These are phyloP conservation scores for Sclerotinia trifoliorum DNA, from an alignment of 2,329 filamentous ascomycete species.

Conservation along the genomic window DNA sequence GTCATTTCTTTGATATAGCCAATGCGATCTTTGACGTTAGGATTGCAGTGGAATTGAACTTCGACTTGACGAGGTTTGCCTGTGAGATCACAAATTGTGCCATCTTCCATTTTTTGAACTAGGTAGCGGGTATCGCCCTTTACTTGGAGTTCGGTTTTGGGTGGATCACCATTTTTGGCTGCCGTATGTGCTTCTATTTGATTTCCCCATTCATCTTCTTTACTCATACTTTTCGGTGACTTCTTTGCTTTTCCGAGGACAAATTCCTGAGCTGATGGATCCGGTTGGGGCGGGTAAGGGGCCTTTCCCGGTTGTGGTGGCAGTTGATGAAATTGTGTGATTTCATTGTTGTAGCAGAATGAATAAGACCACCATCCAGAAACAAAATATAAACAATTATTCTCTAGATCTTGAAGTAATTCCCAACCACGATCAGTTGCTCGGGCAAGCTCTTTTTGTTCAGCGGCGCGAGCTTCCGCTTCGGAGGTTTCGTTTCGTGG, in stretches of 20 bases:
- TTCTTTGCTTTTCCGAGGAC: conserved; percentile 57
- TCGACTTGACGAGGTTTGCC: conserved; percentile 67
- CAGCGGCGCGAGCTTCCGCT: conserved; percentile 53
- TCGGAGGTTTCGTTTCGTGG: conserved; percentile 50
- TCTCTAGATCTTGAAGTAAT: conserved; percentile 64
- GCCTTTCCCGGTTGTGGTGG: conserved; percentile 60
- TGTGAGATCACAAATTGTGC: conserved; percentile 69
- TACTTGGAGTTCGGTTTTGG: conserved; percentile 55
- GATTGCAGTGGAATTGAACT: conserved; percentile 61
- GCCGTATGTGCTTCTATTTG: conserved; percentile 33
- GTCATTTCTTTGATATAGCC: conserved; percentile 71
- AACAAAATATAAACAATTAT: conserved; percentile 67
- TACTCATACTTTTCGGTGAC: conserved; percentile 34
- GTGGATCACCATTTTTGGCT: conserved; percentile 34
- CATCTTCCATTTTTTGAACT: conserved; percentile 64
- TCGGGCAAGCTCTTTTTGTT: conserved; percentile 64
- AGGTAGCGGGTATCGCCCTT: conserved; percentile 67
- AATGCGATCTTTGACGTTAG: conserved; percentile 62
- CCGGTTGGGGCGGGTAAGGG: conserved; percentile 63
- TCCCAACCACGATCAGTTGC: conserved; percentile 68
- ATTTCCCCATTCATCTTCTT: conserved; percentile 40
- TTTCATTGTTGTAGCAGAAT: conserved; percentile 69
- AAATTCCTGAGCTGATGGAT: conserved; percentile 61
- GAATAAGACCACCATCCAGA: conserved; percentile 76
- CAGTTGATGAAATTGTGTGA: conserved; percentile 71